These are phyloP conservation scores for Eucommia ulmoides DNA, from an alignment of 257 asterid genomes.

Conservation along the genomic window DNA sequence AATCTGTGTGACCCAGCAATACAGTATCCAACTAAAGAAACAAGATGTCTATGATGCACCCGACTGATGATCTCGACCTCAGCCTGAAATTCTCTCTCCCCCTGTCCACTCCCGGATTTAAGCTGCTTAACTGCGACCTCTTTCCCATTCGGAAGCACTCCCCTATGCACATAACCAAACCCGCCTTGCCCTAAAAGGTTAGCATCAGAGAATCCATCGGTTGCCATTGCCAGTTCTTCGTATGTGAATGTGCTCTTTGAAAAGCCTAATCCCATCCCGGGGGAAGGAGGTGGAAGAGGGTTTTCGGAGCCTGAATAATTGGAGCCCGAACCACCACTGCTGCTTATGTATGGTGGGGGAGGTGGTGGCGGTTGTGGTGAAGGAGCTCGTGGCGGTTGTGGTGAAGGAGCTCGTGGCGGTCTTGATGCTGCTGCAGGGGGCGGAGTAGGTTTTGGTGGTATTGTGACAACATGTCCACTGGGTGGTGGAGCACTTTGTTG, in stretches of 20 bases:
- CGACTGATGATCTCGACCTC: constrained; percentile 94
- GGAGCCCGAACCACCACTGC: constrained; percentile 75
- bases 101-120: constrained; percentile 93
- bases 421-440: constrained; percentile 44
- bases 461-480: constrained; percentile 24
- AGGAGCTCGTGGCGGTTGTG: constrained; percentile 24
- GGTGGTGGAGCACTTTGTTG: constrained; percentile 48
- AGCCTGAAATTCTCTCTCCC: constrained; percentile 88
- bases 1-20: constrained; percentile 50
- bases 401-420: constrained; percentile 58
- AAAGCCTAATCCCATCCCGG: constrained; percentile 47
- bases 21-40: constrained; percentile 93
- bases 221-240: constrained; percentile 80
- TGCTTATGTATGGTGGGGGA: constrained; percentile 34
- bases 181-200: constrained; percentile 98
- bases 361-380: constrained; percentile 34
- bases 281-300: constrained; percentile 56
- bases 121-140: constrained; percentile 85
- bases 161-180: constrained; percentile 85
- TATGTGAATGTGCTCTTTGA: constrained; percentile 62
- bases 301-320: constrained; percentile 48
- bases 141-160: constrained; percentile 74
- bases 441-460: constrained; percentile 45
- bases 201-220: constrained; percentile 82
- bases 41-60: constrained; percentile 93